Percentiles rank a stretch among this genome's conserved stretches.
Evolutionary conservation across 192 early-diverging fungal genomes (phyloP).

Genomic region (Kickxella alabastrina): DNA sequence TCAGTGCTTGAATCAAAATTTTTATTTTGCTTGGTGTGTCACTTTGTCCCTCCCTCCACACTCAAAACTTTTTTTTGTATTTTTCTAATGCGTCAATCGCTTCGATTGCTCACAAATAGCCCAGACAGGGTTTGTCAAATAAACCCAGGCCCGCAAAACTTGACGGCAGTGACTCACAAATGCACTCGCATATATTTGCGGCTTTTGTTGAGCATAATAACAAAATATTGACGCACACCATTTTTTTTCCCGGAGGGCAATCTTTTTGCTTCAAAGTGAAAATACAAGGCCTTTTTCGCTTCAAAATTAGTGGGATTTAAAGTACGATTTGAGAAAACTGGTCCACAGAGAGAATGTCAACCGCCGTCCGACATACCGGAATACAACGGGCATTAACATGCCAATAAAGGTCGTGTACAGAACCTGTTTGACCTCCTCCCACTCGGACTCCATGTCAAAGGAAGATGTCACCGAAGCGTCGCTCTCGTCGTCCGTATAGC

Average conservation of each 20-base stretch:
- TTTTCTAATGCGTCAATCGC: no score
- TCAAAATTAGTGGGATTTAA: slow-evolving; percentile 7
- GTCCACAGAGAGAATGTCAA: slow-evolving; percentile 38
- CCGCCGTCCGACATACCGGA: slow-evolving; percentile 36
- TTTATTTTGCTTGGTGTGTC: slow-evolving; percentile 4
- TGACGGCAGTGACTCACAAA: neutral
- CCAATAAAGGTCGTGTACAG: slow-evolving; percentile 41
- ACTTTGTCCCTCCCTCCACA: no score
- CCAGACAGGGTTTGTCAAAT: neutral
- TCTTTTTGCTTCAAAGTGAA: no score
- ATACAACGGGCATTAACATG: slow-evolving; percentile 33
- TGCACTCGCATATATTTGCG: no score
- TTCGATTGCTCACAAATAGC: no score
- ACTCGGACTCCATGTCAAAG: slow-evolving; percentile 24
- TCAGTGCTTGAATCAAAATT: no score
- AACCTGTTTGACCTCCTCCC: slow-evolving; percentile 46
- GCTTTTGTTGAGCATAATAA: no score
- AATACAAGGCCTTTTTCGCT: no score
- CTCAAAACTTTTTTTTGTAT: no score
- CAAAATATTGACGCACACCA: slow-evolving; percentile 2
- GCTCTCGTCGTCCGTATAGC: neutral
- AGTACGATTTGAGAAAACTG: slow-evolving; percentile 27
- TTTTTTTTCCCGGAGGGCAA: no score
- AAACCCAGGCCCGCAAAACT: neutral
- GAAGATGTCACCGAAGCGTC: neutral